phyloP scores from a whole-genome alignment of 129 eudicot genomes.

The Pulicaria dysenterica region DNA sequence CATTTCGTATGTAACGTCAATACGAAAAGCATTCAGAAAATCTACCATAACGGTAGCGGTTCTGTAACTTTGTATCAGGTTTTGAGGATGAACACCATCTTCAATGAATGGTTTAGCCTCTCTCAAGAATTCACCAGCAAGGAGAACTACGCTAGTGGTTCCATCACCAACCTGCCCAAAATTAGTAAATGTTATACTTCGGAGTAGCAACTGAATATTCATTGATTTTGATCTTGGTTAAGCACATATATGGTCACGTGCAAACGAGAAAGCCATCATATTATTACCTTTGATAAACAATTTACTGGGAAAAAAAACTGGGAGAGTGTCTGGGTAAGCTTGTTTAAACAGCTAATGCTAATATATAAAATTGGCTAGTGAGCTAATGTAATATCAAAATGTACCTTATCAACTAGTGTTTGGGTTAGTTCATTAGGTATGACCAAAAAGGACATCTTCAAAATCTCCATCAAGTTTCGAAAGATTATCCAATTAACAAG shows the following conservation, averaged over 20 bases:
- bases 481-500: no score
- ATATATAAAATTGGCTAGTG: no score
- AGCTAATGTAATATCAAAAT: no score
- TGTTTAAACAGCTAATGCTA: no score
- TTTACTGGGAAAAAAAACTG: no score
- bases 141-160: slow-evolving; percentile 92
- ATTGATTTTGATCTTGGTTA: background rate
- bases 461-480: no score
- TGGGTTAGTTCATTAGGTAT: no score
- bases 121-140: slow-evolving; percentile 95
- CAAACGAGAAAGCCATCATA: background rate
- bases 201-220: background rate
- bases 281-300: background rate
- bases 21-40: background rate
- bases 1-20: background rate
- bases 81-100: slow-evolving; percentile 99
- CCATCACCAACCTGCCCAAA: slow-evolving; percentile 94
- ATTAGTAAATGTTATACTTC: slow-evolving; percentile 11
- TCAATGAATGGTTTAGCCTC: slow-evolving; percentile 97
- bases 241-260: background rate
- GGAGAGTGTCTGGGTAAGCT: no score
- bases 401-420: no score
- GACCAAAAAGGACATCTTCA: no score
- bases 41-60: slow-evolving; percentile 70
- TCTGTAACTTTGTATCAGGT: slow-evolving; percentile 78